Percentiles rank a stretch among this genome's conserved stretches.
These are phyloP conservation scores for Teratosphaeria nubilosa DNA, from an alignment of 2,329 filamentous ascomycete genomes.

Conservation along the genomic window DNA sequence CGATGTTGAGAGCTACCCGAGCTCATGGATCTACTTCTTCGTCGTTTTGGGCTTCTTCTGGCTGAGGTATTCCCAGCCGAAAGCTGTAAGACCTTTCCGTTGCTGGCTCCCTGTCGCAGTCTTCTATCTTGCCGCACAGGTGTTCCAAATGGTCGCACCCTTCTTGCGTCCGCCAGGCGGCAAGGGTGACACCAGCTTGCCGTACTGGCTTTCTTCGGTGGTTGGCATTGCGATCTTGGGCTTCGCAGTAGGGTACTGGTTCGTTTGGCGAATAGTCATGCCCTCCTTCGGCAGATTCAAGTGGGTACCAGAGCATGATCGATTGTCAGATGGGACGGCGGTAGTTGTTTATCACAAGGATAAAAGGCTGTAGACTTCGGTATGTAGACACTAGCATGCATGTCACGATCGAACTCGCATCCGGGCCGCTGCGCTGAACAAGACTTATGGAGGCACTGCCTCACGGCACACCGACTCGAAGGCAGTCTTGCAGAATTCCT, in stretches of 20 bases:
- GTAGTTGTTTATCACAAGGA: neutral
- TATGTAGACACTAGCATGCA: neutral
- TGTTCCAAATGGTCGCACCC: slow-evolving; percentile 43
- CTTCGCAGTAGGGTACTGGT: slow-evolving; percentile 42
- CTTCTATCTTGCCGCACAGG: slow-evolving; percentile 44
- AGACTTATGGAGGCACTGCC: too few relatives aligned
- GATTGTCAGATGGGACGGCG: neutral
- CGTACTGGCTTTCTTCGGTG: slow-evolving; percentile 45
- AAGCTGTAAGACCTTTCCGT: slow-evolving; percentile 38
- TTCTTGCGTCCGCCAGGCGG: slow-evolving; percentile 40
- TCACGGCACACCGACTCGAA: too few relatives aligned
- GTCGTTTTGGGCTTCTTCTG: slow-evolving; percentile 40
- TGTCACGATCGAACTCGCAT: too few relatives aligned
- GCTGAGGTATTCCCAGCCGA: slow-evolving; percentile 32
- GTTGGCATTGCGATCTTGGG: slow-evolving; percentile 42
- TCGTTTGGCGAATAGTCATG: slow-evolving; percentile 41
- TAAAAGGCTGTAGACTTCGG: neutral
- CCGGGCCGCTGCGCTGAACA: too few relatives aligned
- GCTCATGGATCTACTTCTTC: slow-evolving; percentile 46
- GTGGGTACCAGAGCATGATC: neutral
- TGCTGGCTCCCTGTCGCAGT: slow-evolving; percentile 41
- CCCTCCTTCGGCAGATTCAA: slow-evolving; percentile 31
- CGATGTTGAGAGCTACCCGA: slow-evolving; percentile 39
- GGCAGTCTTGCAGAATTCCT: too few relatives aligned
- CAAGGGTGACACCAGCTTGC: slow-evolving; percentile 41